Evolutionary conservation across 2,329 filamentous ascomycete genomes (phyloP).

Genomic region (Penicillium sp.): DNA sequence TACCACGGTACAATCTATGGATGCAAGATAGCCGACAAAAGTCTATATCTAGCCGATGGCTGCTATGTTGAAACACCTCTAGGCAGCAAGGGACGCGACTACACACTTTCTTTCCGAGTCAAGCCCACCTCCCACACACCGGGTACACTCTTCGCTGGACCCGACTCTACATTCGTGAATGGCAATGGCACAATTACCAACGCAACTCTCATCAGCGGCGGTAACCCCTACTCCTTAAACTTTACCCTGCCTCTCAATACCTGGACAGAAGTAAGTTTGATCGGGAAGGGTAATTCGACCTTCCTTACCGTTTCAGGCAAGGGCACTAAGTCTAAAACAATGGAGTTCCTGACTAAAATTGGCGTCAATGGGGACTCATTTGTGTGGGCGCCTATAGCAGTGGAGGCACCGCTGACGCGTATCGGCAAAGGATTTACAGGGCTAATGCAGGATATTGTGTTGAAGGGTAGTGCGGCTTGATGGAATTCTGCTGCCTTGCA

Average conservation of each 20-base stretch:
- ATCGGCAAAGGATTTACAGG: constrained; percentile 20
- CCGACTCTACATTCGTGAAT: constrained; percentile 44
- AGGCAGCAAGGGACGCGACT: constrained; percentile 54
- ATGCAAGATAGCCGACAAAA: constrained; percentile 36
- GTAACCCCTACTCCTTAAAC: constrained; percentile 43
- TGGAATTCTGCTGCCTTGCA: not conserved
- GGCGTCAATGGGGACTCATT: constrained; percentile 14
- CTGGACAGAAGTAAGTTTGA: constrained; percentile 39
- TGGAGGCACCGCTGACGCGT: constrained; percentile 34
- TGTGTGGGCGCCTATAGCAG: constrained; percentile 8
- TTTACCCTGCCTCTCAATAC: constrained; percentile 40
- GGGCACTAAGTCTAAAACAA: not conserved
- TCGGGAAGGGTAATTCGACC: constrained; percentile 38
- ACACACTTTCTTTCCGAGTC: constrained; percentile 53
- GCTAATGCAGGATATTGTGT: constrained; percentile 13
- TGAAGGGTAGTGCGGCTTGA: constrained; percentile 1
- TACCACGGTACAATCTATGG: constrained; percentile 41
- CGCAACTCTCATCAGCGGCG: constrained; percentile 40
- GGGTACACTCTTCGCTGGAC: constrained; percentile 45
- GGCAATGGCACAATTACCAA: constrained; percentile 36
- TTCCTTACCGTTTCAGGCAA: constrained; percentile 24
- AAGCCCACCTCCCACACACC: constrained; percentile 34
- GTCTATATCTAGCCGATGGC: constrained; percentile 33
- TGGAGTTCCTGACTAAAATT: constrained; percentile 13
- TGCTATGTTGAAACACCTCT: constrained; percentile 52